Evolutionary conservation across 495 filamentous ascomycete species (phyloP), one percentile per base, ranked within the genome.

Genomic region (Aspergillus wentii): DNA sequence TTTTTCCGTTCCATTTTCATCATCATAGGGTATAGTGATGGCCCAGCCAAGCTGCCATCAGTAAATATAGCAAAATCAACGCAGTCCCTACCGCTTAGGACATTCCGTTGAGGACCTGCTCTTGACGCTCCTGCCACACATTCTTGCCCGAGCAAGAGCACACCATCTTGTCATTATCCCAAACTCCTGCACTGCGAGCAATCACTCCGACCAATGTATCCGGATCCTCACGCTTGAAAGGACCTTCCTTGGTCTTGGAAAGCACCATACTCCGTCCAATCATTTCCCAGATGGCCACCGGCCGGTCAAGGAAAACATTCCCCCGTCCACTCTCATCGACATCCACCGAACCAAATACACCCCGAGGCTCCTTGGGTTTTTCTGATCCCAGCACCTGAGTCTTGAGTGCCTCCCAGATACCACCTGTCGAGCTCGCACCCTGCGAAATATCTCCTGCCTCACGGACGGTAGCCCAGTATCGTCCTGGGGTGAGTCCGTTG

Each of bases 101-200:
- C 85, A 98, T 96, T 5, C 92, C 92, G 64, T 83, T 85, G 30
- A 65, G 71, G 30, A 89, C 79, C 65, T 94, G 84, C 56, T 97
- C 91, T 68, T 82, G 83, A 55, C 92, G 75, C 71, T 98, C 92
- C 62, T 97, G 83, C 92, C 92, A 98, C 21, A 98, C 73, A 49
- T 88, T 96, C 79, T 98, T 96, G 3, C 92, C 92, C 27, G 88
- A 94, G 62, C 92, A 97, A 10, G 86, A 91, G 57, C 82, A 82
- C 18, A 98, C 92, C 52, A 85, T 95, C 74, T 96, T 98, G 57
- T 95, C 88, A 54, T 98, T 97, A 59, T 96, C 90, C 92, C 92
- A 97, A 35, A 94, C 83, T 10, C 92, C 92, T 17, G 92, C 90
- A 63, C 88, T 95, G 54, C 92, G 71, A 29, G 92, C 92, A 57